Evolutionary conservation across 345 rosid species (phyloP), one percentile per base, ranked within the genome.

Genomic region (Luvunga scandens): DNA sequence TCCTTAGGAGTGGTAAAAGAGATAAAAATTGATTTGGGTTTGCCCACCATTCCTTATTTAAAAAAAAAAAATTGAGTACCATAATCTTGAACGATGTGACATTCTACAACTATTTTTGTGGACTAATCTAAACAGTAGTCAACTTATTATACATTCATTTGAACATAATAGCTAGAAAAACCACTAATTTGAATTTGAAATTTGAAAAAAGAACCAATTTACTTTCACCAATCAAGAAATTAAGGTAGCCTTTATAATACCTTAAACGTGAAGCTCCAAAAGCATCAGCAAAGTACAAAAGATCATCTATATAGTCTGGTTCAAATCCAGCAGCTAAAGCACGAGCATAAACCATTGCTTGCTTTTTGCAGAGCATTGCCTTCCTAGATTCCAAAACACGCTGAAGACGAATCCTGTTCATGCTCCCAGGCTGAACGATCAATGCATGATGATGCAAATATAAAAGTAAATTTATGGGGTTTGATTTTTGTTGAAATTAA

Each of bases 321-420:
- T 94, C 98, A 81, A 89, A 96, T 69, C 99, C 98, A 69, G 91
- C 93, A 78, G 94, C 97, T 78, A 96, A 73, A 75, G 98, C 97
- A 73, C 97, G 89, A 22, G 98, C 98, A 78, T 92, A 96, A 53
- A 97, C 98, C 99, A 96, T 96, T 64, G 97, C 98, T 85, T 96
- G 98, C 86, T 96, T 98, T 83, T 91, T 94, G 86, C 85, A 88
- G 63, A 92, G 90, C 63, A 92, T 95, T 16, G 86, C 90, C 78
- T 86, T 94, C 77, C 98, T 88, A 75, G 89, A 87, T 83, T 91
- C 98, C 79, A 96, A 75, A 71, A 90, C 93, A 72, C 93, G 94
- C 48, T 91, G 99, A 81, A 96, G 97, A 78, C 80, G 94, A 82
- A 89, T 86, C 92, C 99, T 96, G 86, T 76, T 78, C 87, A 81